Conservation (phyloP, 306 rosid genomes). For the Quillaja saponaria region DNA sequence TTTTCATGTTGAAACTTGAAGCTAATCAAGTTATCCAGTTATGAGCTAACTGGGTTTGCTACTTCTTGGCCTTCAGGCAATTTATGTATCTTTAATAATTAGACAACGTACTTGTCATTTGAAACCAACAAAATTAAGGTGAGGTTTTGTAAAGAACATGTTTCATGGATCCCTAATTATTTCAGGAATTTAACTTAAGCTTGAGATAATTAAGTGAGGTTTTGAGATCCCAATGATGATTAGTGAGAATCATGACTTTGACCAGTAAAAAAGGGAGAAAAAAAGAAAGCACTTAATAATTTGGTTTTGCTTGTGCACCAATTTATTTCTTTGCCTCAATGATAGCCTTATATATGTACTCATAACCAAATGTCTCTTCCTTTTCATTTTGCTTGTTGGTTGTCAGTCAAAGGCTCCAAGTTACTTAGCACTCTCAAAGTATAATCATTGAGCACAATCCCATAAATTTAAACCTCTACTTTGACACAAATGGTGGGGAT, state of each 20-base stretch:
- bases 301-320: conserved; percentile 27
- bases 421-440: conserved; percentile 25
- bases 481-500: conserved; percentile 40
- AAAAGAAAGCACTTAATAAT: neutral
- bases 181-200: neutral
- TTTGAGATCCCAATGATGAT: conserved; percentile 43
- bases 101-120: no score
- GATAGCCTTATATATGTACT: conserved; percentile 34
- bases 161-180: neutral
- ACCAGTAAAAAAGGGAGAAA: neutral
- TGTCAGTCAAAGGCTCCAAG: conserved; percentile 42
- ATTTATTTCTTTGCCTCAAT: conserved; percentile 27
- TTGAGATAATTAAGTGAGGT: neutral
- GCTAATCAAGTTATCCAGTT: no score
- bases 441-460: conserved; percentile 14
- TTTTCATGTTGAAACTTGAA: no score
- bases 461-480: conserved; percentile 25
- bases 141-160: no score
- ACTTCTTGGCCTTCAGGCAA: no score
- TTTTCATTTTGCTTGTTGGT: conserved; percentile 1
- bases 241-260: conserved; percentile 25
- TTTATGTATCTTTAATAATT: no score
- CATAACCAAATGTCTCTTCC: conserved; percentile 14
- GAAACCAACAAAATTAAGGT: no score
- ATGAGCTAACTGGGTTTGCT: no score